Percentiles rank a stretch among this genome's conserved stretches.
Conservation (phyloP, 1,284 basidiomycete genomes). For the Takashimella tepidaria region DNA sequence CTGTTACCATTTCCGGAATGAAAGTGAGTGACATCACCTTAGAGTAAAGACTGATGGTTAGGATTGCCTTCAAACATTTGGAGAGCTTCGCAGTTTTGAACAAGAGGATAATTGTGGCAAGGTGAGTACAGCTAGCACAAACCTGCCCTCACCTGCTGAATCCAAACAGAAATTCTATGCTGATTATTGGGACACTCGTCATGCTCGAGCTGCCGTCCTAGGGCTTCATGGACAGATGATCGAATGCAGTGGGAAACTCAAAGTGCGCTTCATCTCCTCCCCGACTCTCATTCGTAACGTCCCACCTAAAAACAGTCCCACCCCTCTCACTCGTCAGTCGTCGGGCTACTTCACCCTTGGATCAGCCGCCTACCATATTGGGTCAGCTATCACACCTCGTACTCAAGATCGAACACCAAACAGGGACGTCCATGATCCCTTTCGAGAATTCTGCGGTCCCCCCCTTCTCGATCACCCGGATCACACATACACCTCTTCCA, state of each 20-base stretch:
- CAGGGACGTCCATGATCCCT: background rate
- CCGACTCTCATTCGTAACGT: slow-evolving; percentile 1
- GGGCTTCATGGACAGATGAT: slow-evolving; percentile 19
- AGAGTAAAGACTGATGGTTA: slow-evolving; percentile 6
- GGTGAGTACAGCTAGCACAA: slow-evolving; percentile 7
- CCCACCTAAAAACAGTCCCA: background rate
- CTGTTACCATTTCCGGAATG: slow-evolving; percentile 10
- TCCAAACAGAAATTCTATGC: slow-evolving; percentile 27
- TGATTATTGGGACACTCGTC: slow-evolving; percentile 38
- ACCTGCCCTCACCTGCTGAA: background rate
- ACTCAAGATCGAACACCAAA: background rate
- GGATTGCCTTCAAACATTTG: slow-evolving; percentile 19
- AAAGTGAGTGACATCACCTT: slow-evolving; percentile 9
- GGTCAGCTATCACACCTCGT: background rate
- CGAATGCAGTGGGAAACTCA: slow-evolving; percentile 10
- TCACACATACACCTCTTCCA: background rate
- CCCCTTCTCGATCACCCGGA: slow-evolving; percentile 2
- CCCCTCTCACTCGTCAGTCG: background rate
- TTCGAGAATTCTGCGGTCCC: background rate
- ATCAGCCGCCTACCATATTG: slow-evolving; percentile 17
- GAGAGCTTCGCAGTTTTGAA: slow-evolving; percentile 20
- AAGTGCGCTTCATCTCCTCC: slow-evolving; percentile 16
- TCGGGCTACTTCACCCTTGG: slow-evolving; percentile 15
- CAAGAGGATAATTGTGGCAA: slow-evolving; percentile 16
- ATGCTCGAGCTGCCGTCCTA: slow-evolving; percentile 22